Base-by-base conservation (phyloP, 176 grass and related monocot species). In the Aegilops tauschii region DNA sequence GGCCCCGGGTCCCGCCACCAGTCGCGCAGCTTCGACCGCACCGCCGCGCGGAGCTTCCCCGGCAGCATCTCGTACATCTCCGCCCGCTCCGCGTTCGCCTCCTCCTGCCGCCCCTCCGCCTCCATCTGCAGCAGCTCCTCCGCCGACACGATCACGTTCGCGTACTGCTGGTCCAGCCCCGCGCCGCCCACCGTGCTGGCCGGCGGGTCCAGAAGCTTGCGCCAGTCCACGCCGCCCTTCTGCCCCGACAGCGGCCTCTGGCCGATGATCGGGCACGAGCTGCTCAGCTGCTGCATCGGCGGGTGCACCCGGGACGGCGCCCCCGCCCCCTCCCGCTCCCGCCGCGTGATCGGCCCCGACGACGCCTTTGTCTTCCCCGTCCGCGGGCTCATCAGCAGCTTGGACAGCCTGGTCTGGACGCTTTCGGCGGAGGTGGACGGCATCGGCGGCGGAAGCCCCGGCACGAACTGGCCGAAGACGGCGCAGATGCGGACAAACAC, bases 31-130 rank as follows among this genome's bases (percentile, higher is more conserved):
- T 99, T 99, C 5, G 90, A 83, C 75, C 87, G 72, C 65, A 99
- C 92, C n/a, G 88, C 88, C 66, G 90, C 86, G 5, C 87, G 87
- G 32, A 99, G 83, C 73, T 86, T 90, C 9, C 89, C 82, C 4
- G 97, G 97, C 5, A 99, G 90, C 97, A 96, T 94, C 82, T 96
- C 87, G 79, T 99, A 99, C 86, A 96, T 82, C 72, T 99, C 94
- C 40, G 88, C 89, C 34, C 97, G 88, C 73, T 88, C 88, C 67
- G 87, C 93, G 1, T 82, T 82, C 36, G 81, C 84, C 35, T 89
- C 88, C 66, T 94, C 92, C 35, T 94, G 92, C 56, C 86, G 76
- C 30, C 85, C 92, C 44, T 85, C 90, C 2, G 71, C 92, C 49
- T 91, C 94, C 85, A 89, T 92, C 79, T 63, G 85, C 66, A 96